Conservation (phyloP, 2,329 filamentous ascomycete species). For the Hortaea sp. region DNA sequence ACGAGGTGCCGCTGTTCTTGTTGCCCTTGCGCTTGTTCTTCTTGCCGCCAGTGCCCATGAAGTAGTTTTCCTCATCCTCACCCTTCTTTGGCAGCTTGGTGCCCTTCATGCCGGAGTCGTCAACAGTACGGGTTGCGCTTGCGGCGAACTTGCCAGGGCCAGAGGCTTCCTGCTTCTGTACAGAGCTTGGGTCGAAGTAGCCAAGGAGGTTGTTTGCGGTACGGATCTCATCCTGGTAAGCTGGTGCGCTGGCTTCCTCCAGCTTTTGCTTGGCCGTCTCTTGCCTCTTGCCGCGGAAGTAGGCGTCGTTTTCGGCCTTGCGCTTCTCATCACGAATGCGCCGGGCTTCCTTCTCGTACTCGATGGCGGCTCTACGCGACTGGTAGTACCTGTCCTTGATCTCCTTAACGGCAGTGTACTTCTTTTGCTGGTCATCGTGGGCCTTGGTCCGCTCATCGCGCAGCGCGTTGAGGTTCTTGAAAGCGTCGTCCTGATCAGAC, state of each 20-base stretch:
- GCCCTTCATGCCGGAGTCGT: constrained; percentile 76
- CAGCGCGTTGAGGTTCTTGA: constrained; percentile 75
- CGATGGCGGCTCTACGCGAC: constrained; percentile 68
- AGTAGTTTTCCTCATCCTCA: constrained; percentile 69
- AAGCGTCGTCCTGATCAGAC: constrained; percentile 81
- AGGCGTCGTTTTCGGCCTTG: constrained; percentile 68
- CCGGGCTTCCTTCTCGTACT: constrained; percentile 75
- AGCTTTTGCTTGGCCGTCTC: constrained; percentile 67
- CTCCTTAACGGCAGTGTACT: constrained; percentile 70
- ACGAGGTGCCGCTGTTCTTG: constrained; percentile 59
- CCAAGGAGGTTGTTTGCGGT: constrained; percentile 77
- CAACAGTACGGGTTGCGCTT: constrained; percentile 70
- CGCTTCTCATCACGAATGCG: constrained; percentile 67
- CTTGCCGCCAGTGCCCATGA: constrained; percentile 60
- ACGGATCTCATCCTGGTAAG: constrained; percentile 87
- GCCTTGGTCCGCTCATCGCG: constrained; percentile 79
- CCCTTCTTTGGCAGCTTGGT: constrained; percentile 77
- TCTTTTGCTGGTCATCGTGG: constrained; percentile 76
- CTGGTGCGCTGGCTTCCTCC: constrained; percentile 71
- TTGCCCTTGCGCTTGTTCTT: constrained; percentile 69
- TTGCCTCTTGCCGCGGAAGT: constrained; percentile 62
- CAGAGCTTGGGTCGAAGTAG: constrained; percentile 72
- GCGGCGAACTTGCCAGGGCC: constrained; percentile 64
- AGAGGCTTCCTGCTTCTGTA: constrained; percentile 51
- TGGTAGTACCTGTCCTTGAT: constrained; percentile 84